phyloP scores from a whole-genome alignment of 2,329 filamentous ascomycete genomes.

The Westerdykella aurantiaca region DNA sequence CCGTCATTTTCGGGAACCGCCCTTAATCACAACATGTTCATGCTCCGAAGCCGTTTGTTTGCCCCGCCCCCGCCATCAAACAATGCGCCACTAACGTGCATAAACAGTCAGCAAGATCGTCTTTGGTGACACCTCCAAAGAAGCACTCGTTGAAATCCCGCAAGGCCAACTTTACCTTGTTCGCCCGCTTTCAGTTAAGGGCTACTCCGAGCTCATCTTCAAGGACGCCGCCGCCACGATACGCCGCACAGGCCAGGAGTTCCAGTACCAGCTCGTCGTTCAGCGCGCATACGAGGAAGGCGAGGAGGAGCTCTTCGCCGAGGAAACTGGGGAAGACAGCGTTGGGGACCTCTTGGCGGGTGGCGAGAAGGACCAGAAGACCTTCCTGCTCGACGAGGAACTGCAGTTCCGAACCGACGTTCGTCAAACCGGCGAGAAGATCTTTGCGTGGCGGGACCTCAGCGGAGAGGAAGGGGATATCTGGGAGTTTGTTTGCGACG shows the following conservation, averaged over 20 bases:
- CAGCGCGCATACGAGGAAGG: constrained; percentile 97
- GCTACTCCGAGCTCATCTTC: constrained; percentile 98
- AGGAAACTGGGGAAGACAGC: constrained; percentile 76
- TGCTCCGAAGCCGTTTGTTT: constrained; percentile 37
- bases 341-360: constrained; percentile 64
- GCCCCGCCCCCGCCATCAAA: constrained; percentile 26
- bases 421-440: constrained; percentile 71
- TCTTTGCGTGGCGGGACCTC: constrained; percentile 90
- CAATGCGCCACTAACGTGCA: constrained; percentile 17
- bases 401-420: constrained; percentile 82
- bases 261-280: constrained; percentile 93
- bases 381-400: constrained; percentile 87
- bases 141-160: constrained; percentile 87
- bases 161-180: constrained; percentile 97
- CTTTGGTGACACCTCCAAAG: constrained; percentile 82
- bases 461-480: constrained; percentile 90
- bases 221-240: constrained; percentile 92
- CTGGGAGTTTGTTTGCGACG: constrained; percentile 96
- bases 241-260: constrained; percentile 87
- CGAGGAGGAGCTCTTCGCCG: constrained; percentile 83
- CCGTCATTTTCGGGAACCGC: too few species aligned
- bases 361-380: constrained; percentile 91
- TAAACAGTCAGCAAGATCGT: constrained; percentile 78
- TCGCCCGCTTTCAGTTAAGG: constrained; percentile 88
- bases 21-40: constrained; percentile 31